Evolutionary conservation across 768 basidiomycete genomes (phyloP).

Genomic region (Glaciozyma antarctica): DNA sequence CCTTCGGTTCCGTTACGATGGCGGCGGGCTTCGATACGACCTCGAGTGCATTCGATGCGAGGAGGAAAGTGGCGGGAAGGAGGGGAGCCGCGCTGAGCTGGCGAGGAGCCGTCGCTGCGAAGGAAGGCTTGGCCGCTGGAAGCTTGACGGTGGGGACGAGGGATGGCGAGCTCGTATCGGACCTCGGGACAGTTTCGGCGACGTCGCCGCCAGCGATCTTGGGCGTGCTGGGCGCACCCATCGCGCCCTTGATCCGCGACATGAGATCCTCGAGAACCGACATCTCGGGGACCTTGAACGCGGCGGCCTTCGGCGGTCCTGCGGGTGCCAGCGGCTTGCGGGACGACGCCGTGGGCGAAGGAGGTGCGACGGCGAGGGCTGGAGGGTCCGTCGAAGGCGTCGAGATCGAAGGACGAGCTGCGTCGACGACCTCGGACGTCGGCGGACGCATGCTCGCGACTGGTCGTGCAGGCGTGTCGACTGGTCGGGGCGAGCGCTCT

Average conservation of each 20-base stretch:
- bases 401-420: background rate
- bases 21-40: background rate
- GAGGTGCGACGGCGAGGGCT: background rate
- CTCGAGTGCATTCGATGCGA: background rate
- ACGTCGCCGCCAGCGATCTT: background rate
- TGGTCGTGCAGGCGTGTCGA: background rate
- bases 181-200: background rate
- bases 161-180: background rate
- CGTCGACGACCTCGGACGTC: background rate
- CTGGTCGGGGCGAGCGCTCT: background rate
- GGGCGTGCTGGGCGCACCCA: constrained; percentile 33
- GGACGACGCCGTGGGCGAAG: constrained; percentile 3
- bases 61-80: background rate
- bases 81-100: background rate
- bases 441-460: background rate
- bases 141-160: constrained; percentile 18
- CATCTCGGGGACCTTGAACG: constrained; percentile 19
- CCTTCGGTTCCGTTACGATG: background rate
- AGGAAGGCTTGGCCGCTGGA: background rate
- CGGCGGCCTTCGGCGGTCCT: background rate
- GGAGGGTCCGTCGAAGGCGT: background rate
- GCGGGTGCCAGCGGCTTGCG: background rate
- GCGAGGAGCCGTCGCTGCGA: background rate
- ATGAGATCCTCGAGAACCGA: constrained; percentile 38
- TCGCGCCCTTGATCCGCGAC: constrained; percentile 39